Percentiles rank a stretch among this genome's conserved stretches.
These are phyloP conservation scores for Asterochloris sp. DNA, from an alignment of 139 green algal species.

Conservation along the genomic window DNA sequence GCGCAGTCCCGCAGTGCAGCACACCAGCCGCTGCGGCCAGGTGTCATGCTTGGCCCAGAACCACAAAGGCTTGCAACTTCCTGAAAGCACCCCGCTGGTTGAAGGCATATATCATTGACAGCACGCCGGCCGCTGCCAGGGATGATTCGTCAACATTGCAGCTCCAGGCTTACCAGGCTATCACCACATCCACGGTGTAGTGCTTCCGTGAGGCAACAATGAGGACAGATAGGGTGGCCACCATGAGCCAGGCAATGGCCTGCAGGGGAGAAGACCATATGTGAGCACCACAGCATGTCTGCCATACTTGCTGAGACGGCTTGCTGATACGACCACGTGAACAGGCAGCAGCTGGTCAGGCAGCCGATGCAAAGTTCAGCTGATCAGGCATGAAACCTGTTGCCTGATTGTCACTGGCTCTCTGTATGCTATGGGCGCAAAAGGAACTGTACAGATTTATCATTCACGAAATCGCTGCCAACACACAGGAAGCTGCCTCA, in stretches of 20 bases:
- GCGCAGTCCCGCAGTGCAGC: too few species aligned
- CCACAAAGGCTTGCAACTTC: too few species aligned
- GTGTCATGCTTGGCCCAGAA: too few species aligned
- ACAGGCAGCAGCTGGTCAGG: background rate
- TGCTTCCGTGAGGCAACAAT: constrained; percentile 91
- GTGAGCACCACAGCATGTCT: background rate
- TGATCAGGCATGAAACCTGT: too few species aligned
- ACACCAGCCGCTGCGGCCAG: too few species aligned
- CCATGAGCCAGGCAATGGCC: constrained; percentile 45
- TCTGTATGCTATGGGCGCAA: background rate
- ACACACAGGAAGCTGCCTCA: background rate
- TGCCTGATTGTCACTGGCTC: too few species aligned
- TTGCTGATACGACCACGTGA: background rate
- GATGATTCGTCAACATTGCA: too few species aligned
- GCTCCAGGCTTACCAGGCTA: constrained; percentile 27
- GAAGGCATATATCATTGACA: too few species aligned
- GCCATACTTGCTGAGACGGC: background rate
- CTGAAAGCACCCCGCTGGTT: too few species aligned
- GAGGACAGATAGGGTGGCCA: constrained; percentile 61
- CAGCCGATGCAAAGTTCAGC: background rate
- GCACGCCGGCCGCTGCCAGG: background rate
- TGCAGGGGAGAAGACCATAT: constrained; percentile 20
- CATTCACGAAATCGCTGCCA: background rate
- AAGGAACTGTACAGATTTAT: too few species aligned
- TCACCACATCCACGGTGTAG: constrained; percentile 79